Evolutionary conservation across 2,329 filamentous ascomycete species (phyloP).

Genomic region (Colletotrichum destructivum): DNA sequence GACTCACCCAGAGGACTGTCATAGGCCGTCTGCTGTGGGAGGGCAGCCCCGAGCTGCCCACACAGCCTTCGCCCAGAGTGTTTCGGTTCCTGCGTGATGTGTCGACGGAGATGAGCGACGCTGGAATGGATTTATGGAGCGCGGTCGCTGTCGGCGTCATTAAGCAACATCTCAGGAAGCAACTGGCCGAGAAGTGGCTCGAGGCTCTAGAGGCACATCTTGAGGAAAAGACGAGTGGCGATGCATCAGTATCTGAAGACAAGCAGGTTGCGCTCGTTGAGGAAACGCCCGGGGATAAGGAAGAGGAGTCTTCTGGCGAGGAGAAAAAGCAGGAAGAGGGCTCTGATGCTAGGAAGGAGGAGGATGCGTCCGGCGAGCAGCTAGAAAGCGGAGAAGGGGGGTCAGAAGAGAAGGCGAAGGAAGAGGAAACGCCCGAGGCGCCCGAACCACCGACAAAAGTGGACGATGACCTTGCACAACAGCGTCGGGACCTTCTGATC

Average conservation of each 20-base stretch:
- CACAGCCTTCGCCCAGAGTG: slow-evolving; percentile 81
- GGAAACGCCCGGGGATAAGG: slow-evolving; percentile 28
- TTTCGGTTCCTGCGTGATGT: slow-evolving; percentile 81
- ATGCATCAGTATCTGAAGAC: slow-evolving; percentile 31
- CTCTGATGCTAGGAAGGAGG: slow-evolving; percentile 32
- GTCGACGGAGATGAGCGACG: slow-evolving; percentile 75
- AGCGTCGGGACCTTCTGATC: slow-evolving; percentile 63
- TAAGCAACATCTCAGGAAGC: slow-evolving; percentile 69
- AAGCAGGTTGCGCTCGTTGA: slow-evolving; percentile 42
- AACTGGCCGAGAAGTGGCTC: slow-evolving; percentile 66
- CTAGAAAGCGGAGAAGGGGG: slow-evolving; percentile 33
- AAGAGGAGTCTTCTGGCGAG: slow-evolving; percentile 32
- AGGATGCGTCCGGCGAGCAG: slow-evolving; percentile 11
- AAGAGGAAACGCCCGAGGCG: slow-evolving; percentile 35
- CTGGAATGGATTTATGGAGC: slow-evolving; percentile 88
- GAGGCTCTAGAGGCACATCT: slow-evolving; percentile 55
- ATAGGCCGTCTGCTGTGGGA: slow-evolving; percentile 84
- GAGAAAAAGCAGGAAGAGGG: slow-evolving; percentile 40
- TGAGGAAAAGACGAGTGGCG: slow-evolving; percentile 20
- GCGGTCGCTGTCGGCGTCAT: slow-evolving; percentile 74
- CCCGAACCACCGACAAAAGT: slow-evolving; percentile 30
- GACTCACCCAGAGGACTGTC: slow-evolving; percentile 63
- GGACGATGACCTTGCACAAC: slow-evolving; percentile 44
- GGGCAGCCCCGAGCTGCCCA: slow-evolving; percentile 78
- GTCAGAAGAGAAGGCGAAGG: slow-evolving; percentile 8